phyloP scores from a whole-genome alignment of 176 grass and related monocot species.

The Carex cristatella region DNA sequence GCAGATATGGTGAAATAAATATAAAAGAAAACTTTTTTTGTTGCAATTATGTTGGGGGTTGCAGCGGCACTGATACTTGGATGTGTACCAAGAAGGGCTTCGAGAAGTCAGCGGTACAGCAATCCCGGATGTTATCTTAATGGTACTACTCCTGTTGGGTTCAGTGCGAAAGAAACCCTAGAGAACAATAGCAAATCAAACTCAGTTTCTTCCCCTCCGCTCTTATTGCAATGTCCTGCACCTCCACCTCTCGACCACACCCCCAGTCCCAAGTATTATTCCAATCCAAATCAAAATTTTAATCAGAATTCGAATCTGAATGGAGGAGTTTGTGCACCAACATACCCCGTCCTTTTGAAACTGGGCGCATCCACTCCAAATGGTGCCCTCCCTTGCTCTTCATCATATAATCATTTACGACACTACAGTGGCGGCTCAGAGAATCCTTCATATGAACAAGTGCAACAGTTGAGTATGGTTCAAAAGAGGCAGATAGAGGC shows the following conservation, averaged over 20 bases:
- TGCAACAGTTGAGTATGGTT: not conserved
- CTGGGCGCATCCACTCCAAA: conserved; percentile 10
- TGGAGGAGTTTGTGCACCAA: not conserved
- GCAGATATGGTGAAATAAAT: not conserved
- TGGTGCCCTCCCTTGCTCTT: conserved; percentile 2
- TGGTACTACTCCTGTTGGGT: not conserved
- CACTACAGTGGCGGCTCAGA: not conserved
- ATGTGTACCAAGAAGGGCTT: conserved; percentile 48
- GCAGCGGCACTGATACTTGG: conserved; percentile 48
- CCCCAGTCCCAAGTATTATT: not conserved
- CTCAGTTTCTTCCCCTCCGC: conserved; percentile 1
- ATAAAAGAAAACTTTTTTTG: not conserved
- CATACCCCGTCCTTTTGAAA: conserved; percentile 24
- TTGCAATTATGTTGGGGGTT: not conserved
- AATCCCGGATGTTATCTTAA: conserved; percentile 44
- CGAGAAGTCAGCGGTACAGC: conserved; percentile 42
- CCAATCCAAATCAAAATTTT: not conserved
- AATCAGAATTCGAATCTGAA: not conserved
- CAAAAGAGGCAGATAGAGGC: not conserved
- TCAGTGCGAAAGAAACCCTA: conserved; percentile 11
- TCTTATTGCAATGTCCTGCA: not conserved
- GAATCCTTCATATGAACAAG: not conserved
- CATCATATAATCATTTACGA: conserved; percentile 18
- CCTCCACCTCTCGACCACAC: not conserved
- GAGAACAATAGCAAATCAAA: conserved; percentile 15